Base-by-base conservation (phyloP, 306 rosid genomes). In the Trifolium fragiferum region DNA sequence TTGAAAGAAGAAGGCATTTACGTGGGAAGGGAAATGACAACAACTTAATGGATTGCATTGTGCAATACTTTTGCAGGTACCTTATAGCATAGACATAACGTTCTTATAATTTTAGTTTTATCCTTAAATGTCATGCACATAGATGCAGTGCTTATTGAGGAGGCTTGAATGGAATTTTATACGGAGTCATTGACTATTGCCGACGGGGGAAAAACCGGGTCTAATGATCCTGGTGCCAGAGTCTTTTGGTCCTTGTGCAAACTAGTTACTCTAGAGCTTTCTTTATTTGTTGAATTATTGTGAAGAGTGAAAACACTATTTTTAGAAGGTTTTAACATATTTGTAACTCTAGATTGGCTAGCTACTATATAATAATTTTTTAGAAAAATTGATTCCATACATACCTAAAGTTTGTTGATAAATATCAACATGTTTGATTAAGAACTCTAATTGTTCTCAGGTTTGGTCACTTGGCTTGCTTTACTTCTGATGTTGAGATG, bases 401-500 rank as follows among this genome's bases (percentile, higher is more conserved):
- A 71, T 27, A 1, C 65, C 35, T 70, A 12, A 78, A 14, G 30
- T 7, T 51, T 74, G 37, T 72, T 72, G 44, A 63, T 40, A 68
- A 38, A 79, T 46, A 20, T 75, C 30, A 44, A 46, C 75, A 65
- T 60, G 35, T 69, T 43, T 46, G 55, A 46, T 66, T 49, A 73
- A 79, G 61, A 58, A 66, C 27, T 82, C 80, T 73, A 74, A 76
- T 79, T 83, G 80, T 68, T 76, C 76, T 30, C 84, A 95, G 99
- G 89, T 95, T 90, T 82, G 99, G 98, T 82, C 93, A 95, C 86
- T 85, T 95, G 83, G 84, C 93, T 73, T 89, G 96, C 86, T 90
- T 93, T 84, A 68, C 89, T 44, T 77, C 90, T 21, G 98, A 92
- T 80, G 88, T 95, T 58, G 98, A 87, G 84, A 83, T 89, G 78